Percentiles rank a stretch among this genome's conserved stretches.
Conservation (phyloP, 345 rosid species). For the Psidium friedrichsthalianum region DNA sequence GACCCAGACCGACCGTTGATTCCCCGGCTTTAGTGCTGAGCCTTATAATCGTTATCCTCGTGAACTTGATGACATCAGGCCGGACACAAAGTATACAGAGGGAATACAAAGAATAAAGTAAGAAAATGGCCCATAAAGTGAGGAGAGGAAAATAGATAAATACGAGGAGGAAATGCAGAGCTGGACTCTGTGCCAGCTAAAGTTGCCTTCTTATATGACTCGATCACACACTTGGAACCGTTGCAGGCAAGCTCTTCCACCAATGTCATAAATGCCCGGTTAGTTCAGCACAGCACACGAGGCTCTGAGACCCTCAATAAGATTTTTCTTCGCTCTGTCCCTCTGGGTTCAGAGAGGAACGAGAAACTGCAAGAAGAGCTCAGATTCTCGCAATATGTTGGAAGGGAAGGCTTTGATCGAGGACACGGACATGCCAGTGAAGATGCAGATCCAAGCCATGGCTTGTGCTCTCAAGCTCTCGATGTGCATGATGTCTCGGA, state of each 20-base stretch:
- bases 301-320: background rate
- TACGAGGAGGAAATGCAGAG: background rate
- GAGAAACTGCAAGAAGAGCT: background rate
- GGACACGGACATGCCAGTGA: slow-evolving; percentile 88
- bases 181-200: background rate
- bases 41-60: background rate
- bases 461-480: slow-evolving; percentile 61
- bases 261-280: background rate
- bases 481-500: slow-evolving; percentile 36
- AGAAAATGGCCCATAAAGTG: background rate
- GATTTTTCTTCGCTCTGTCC: background rate
- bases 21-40: background rate
- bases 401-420: slow-evolving; percentile 42
- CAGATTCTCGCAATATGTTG: slow-evolving; percentile 15
- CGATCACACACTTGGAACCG: background rate
- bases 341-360: background rate
- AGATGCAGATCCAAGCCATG: slow-evolving; percentile 92
- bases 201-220: background rate
- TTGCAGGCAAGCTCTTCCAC: background rate
- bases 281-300: too few species aligned
- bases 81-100: background rate
- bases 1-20: background rate
- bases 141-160: background rate
- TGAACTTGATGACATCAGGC: background rate
- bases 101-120: background rate